A percentile compares a stretch with the other conserved stretches of the same genome.
Conservation (phyloP, 441 rosid genomes). For the Corymbia citriodora region DNA sequence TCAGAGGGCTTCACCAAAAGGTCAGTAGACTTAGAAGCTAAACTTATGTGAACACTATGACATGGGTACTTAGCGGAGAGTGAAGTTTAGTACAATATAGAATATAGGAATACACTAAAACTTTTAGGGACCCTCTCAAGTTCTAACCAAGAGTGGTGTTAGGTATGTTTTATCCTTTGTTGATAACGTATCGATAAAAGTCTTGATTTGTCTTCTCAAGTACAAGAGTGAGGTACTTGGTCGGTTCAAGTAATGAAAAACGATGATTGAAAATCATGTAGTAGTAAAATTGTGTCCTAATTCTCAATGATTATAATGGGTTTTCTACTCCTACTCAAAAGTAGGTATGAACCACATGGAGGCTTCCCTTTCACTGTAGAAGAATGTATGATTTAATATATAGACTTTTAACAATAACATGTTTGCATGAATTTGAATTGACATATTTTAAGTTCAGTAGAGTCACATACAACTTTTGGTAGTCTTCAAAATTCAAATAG, state of each 20-base stretch:
- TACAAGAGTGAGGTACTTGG: neutral
- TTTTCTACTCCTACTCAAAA: neutral
- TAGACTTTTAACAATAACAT: neutral
- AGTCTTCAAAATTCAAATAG: no score
- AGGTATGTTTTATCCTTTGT: neutral
- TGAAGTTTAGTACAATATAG: fast-evolving
- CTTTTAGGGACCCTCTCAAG: neutral
- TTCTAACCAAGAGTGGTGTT: neutral
- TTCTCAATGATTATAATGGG: neutral
- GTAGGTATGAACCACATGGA: neutral
- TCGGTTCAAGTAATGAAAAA: neutral
- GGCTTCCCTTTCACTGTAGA: neutral
- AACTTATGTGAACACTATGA: neutral
- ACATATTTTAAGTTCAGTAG: no score
- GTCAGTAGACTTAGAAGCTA: neutral
- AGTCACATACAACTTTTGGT: no score
- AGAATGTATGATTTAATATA: neutral
- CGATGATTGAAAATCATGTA: neutral
- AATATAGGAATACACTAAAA: neutral
- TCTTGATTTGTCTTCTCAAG: neutral
- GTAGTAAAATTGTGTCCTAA: neutral
- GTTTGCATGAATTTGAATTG: neutral
- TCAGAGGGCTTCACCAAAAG: neutral
- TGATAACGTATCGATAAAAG: neutral
- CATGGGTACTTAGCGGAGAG: neutral